phyloP scores from a whole-genome alignment of 257 asterid species.

The Nicotiana tabacum region DNA sequence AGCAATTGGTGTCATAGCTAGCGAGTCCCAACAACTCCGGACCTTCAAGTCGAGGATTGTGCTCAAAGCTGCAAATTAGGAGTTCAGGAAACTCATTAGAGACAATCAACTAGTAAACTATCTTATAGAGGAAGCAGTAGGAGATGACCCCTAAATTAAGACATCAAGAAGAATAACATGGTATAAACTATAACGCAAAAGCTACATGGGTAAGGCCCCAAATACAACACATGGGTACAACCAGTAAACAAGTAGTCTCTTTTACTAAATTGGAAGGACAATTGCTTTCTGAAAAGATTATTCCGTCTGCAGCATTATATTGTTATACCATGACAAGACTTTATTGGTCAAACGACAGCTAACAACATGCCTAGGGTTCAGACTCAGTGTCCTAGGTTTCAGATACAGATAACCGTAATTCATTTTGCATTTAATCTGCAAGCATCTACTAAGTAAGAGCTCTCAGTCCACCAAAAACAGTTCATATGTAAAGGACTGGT shows the following conservation, averaged over 20 bases:
- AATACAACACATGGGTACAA: neutral
- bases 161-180: neutral
- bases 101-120: neutral
- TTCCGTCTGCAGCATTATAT: neutral
- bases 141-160: neutral
- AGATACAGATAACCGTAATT: too few species aligned
- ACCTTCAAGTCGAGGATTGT: slow-evolving; percentile 17
- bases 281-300: neutral
- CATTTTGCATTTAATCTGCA: too few species aligned
- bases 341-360: too few species aligned
- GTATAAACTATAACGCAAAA: neutral
- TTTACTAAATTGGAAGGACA: neutral
- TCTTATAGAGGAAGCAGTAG: neutral
- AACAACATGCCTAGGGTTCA: too few species aligned
- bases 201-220: neutral
- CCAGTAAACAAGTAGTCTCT: neutral
- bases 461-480: too few species aligned
- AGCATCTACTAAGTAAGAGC: too few species aligned
- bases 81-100: neutral
- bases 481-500: too few species aligned
- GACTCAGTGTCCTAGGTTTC: too few species aligned
- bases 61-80: slow-evolving; percentile 14
- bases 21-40: slow-evolving; percentile 20
- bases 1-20: slow-evolving; percentile 14
- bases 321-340: too few species aligned